Base-by-base conservation (phyloP, 495 filamentous ascomycete genomes). In the Penicillium nucicola region DNA sequence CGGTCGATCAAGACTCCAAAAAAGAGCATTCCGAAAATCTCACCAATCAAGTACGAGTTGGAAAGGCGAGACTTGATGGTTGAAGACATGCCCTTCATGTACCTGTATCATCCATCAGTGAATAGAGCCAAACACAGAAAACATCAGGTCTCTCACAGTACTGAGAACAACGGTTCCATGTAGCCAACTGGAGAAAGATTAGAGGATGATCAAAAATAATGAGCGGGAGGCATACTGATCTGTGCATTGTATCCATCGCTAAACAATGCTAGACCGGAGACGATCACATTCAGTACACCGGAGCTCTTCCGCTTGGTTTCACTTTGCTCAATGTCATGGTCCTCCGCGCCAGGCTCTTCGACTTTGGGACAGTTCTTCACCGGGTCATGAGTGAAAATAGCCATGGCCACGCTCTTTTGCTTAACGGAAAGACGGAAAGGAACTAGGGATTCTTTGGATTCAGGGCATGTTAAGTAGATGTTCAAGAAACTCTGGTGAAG, bases 171-270 rank as follows among this genome's bases (percentile, higher is more conserved):
- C 22, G 68, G 62, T 34, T 70, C 61, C 69, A 74, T 74, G 42
- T 74, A 74, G 1, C 70, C 69, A 48, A 74, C 66, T 68, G 28
- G 8, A 19, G 11, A 3, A 0, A 33, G 7, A 10, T 53, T 48
- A 50, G 40, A 4, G 40, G n/a, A 12, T 3, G 8, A 10, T 19
- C 11, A 3, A 1, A 33, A 13, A 12, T 28, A 3, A 28, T 0
- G 6, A 28, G 25, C 1, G 25, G 11, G 22, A 13, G 5, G 37
- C 56, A 25, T 35, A 68, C 65, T 65, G 42, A 72, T 68, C 43
- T 73, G 66, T 13, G 64, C 69, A 52, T 73, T 74, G 57, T 74
- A 76, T 10, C 72, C 72, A 59, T 76, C 72, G 25, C 62, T 66
- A 55, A 72, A 69, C 1, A 75, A 59, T 13, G 69, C 72, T 14